Evolutionary conservation across 495 filamentous ascomycete species (phyloP), one percentile per base, ranked within the genome.

Genomic region (Aspergillus bridgeri): DNA sequence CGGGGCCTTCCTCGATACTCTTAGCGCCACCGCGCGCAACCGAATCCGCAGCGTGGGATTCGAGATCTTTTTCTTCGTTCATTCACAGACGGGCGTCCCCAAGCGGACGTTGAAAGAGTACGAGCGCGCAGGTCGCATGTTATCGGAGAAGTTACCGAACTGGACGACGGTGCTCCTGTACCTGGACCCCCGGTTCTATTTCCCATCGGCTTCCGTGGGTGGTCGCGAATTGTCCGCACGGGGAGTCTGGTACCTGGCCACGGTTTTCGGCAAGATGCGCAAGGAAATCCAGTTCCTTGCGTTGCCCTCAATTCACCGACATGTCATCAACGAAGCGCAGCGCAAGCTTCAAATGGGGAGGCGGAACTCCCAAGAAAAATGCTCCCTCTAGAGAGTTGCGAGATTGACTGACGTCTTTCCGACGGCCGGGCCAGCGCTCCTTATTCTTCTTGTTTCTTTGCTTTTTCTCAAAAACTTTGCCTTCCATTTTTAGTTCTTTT

Each of bases 1-100:
- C 2, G 68, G 56, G 3, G 60, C 54, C 1, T 76, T 79, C 59
- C 69, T 79, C 20, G 66, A 73, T 33, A 76, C 70, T 3, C 58
- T 77, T 0, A 73, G 70, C 49, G 47, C 54, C 8, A 71, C 70
- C 5, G 69, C 73, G 0, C 67, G 70, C n/a, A 23, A 24, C 0
- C 63, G 65, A 18, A 71, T 77, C 57, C 73, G 68, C 42, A 71
- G 68, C 60, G 69, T 77, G 24, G 74, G 74, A 19, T 77, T 77
- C 45, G 74, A 77, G 61, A 48, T 77, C 17, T 71, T 67, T 57
- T 69, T 77, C 60, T 77, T 77, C 59, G 73, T 77, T 15, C 73
- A 77, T 44, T 60, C 60, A 18, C 62, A 76, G 55, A 60, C 59
- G 2, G 70, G 66, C 8, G 67, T 71, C 22, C 69, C 72, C n/a